These are phyloP conservation scores for Trichophaea hybrida DNA, from an alignment of 2,329 filamentous ascomycete species.

Conservation along the genomic window DNA sequence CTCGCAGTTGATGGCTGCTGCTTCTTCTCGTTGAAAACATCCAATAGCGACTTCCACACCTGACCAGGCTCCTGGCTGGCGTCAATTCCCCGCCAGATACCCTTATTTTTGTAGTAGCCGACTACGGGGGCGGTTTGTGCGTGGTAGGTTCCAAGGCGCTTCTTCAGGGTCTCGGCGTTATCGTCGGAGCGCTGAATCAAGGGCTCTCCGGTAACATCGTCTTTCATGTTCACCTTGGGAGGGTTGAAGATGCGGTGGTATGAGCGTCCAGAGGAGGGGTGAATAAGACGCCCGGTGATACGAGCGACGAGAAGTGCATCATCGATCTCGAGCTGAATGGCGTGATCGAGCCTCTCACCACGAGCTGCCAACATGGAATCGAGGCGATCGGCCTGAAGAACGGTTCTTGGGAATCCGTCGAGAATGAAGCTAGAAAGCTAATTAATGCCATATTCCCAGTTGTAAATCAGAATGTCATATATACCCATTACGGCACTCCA, in stretches of 20 bases:
- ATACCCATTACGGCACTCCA: slow-evolving; percentile 93
- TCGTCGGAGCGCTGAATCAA: slow-evolving; percentile 93
- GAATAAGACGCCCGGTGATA: slow-evolving; percentile 89
- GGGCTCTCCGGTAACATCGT: slow-evolving; percentile 92
- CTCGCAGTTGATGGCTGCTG: neutral
- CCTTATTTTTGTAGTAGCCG: slow-evolving; percentile 90
- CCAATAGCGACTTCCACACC: slow-evolving; percentile 86
- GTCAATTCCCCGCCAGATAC: slow-evolving; percentile 92
- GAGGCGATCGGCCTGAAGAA: slow-evolving; percentile 85
- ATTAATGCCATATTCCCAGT: slow-evolving; percentile 7
- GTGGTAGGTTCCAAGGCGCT: slow-evolving; percentile 88
- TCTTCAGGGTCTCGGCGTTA: slow-evolving; percentile 90
- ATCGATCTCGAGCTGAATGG: slow-evolving; percentile 92
- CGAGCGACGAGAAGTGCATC: slow-evolving; percentile 83
- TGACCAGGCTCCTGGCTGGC: slow-evolving; percentile 89
- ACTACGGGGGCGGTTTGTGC: slow-evolving; percentile 85
- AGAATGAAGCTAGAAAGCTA: slow-evolving; percentile 67
- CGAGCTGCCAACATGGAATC: slow-evolving; percentile 75
- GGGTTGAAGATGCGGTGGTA: slow-evolving; percentile 99
- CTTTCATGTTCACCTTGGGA: slow-evolving; percentile 82
- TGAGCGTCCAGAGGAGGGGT: slow-evolving; percentile 87
- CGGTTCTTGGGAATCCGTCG: slow-evolving; percentile 94
- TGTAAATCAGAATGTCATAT: slow-evolving; percentile 28
- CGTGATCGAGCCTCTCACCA: slow-evolving; percentile 79
- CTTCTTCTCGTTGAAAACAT: slow-evolving; percentile 58